Percentiles rank a stretch among this genome's conserved stretches.
These are phyloP conservation scores for Corymbia maculata DNA, from an alignment of 345 rosid species.

Conservation along the genomic window DNA sequence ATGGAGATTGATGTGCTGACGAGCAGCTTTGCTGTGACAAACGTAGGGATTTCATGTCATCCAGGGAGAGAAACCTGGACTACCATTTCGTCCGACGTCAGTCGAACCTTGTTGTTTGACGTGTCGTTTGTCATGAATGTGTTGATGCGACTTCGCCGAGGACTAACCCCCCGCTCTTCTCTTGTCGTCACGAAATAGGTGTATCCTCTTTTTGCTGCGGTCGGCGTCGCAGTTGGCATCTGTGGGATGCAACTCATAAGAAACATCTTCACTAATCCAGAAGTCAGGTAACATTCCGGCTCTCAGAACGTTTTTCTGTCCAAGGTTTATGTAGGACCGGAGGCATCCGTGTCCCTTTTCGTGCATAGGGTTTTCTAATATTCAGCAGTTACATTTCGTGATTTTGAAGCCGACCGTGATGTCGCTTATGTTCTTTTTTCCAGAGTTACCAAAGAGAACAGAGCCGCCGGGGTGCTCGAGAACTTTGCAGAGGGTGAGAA, in stretches of 20 bases:
- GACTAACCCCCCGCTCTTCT: background rate
- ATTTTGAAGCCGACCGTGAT: background rate
- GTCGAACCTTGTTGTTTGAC: background rate
- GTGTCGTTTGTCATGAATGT: background rate
- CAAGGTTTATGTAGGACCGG: background rate
- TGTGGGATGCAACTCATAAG: slow-evolving; percentile 47
- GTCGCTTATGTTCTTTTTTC: background rate
- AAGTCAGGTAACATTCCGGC: slow-evolving; percentile 31
- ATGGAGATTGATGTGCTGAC: background rate
- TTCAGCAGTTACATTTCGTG: background rate
- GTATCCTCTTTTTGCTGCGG: slow-evolving; percentile 45
- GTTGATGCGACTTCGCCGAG: background rate
- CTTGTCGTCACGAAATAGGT: slow-evolving; percentile 12
- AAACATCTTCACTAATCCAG: slow-evolving; percentile 44
- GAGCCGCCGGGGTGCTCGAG: slow-evolving; percentile 46
- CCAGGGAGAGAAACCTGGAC: background rate
- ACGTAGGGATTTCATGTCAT: background rate
- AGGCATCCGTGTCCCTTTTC: background rate
- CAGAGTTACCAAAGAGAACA: slow-evolving; percentile 41
- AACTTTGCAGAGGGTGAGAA: slow-evolving; percentile 51
- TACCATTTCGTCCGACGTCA: background rate
- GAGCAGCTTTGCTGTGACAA: background rate
- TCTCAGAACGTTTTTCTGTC: background rate
- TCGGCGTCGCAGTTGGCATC: slow-evolving; percentile 48
- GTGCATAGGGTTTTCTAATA: background rate